phyloP scores from a whole-genome alignment of 2,329 filamentous ascomycete species.

The Fusarium sp. region DNA sequence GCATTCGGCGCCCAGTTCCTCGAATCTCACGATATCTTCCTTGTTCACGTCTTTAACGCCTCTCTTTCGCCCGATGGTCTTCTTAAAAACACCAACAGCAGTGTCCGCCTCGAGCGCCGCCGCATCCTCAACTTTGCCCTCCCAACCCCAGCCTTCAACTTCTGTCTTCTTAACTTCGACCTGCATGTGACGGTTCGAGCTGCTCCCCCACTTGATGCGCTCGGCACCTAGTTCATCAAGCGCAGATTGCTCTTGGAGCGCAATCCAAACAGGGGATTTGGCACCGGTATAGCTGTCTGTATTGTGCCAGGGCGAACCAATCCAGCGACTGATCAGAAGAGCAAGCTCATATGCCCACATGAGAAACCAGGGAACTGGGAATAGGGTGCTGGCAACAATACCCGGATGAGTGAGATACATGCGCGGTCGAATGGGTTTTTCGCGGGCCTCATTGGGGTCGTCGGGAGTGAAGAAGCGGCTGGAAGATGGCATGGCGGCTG shows the following conservation, averaged over 20 bases:
- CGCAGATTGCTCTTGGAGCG: constrained; percentile 71
- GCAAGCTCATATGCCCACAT: constrained; percentile 73
- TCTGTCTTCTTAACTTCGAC: constrained; percentile 79
- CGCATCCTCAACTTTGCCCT: constrained; percentile 64
- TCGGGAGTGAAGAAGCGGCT: constrained; percentile 62
- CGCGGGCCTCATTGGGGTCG: constrained; percentile 33
- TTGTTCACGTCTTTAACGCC: constrained; percentile 67
- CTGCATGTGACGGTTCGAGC: constrained; percentile 66
- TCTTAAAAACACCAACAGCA: constrained; percentile 58
- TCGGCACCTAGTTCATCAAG: constrained; percentile 66
- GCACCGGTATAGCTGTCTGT: constrained; percentile 81
- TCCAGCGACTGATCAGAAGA: constrained; percentile 77
- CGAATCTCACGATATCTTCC: constrained; percentile 69
- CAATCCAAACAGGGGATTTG: constrained; percentile 79
- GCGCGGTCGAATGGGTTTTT: constrained; percentile 57
- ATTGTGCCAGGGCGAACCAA: constrained; percentile 91
- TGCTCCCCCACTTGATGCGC: constrained; percentile 84
- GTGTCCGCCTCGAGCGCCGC: constrained; percentile 54
- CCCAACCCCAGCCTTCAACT: constrained; percentile 85
- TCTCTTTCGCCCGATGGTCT: constrained; percentile 67
- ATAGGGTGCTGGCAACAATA: constrained; percentile 82
- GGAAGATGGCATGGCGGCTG: constrained; percentile 68
- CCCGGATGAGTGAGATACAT: constrained; percentile 89
- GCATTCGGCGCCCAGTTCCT: constrained; percentile 66
- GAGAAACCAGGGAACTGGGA: constrained; percentile 77